phyloP scores from a whole-genome alignment of 2,329 filamentous ascomycete genomes.

The Didymella segeticola region DNA sequence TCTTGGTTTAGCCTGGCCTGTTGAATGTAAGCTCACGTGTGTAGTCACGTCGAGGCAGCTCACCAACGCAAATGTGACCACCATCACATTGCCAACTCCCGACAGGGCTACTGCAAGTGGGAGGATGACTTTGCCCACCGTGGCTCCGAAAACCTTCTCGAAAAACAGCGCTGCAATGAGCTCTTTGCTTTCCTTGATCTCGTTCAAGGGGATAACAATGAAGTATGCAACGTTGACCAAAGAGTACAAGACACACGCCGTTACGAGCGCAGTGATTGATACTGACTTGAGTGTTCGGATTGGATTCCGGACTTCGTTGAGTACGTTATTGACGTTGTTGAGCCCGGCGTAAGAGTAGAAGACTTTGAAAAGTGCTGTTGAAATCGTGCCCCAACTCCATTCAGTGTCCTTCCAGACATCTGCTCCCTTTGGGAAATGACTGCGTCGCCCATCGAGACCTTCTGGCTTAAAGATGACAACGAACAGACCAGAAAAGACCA shows the following conservation, averaged over 20 bases:
- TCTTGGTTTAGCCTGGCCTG: conserved; percentile 75
- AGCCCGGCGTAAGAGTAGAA: conserved; percentile 73
- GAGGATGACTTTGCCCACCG: conserved; percentile 64
- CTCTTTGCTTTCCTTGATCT: conserved; percentile 71
- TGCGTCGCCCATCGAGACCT: conserved; percentile 23
- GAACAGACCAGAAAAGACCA: conserved; percentile 48
- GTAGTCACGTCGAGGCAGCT: conserved; percentile 26
- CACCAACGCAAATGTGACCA: conserved; percentile 72
- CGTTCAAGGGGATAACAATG: conserved; percentile 69
- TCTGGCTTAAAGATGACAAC: conserved; percentile 40
- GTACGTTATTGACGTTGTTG: conserved; percentile 71
- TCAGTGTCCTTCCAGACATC: conserved; percentile 68
- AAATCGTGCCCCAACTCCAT: conserved; percentile 73
- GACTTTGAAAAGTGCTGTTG: conserved; percentile 70
- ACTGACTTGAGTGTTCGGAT: conserved; percentile 70
- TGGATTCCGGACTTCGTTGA: conserved; percentile 74
- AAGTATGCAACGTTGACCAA: conserved; percentile 71
- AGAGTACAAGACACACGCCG: conserved; percentile 69
- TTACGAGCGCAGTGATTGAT: conserved; percentile 64
- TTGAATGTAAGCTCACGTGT: not conserved
- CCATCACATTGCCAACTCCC: conserved; percentile 75
- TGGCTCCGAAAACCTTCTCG: conserved; percentile 66
- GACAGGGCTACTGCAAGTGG: conserved; percentile 71
- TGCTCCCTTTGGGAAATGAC: conserved; percentile 54
- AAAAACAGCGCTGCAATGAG: conserved; percentile 74